Evolutionary conservation across 176 grass and related monocot species (phyloP).

Genomic region (Olyra latifolia): DNA sequence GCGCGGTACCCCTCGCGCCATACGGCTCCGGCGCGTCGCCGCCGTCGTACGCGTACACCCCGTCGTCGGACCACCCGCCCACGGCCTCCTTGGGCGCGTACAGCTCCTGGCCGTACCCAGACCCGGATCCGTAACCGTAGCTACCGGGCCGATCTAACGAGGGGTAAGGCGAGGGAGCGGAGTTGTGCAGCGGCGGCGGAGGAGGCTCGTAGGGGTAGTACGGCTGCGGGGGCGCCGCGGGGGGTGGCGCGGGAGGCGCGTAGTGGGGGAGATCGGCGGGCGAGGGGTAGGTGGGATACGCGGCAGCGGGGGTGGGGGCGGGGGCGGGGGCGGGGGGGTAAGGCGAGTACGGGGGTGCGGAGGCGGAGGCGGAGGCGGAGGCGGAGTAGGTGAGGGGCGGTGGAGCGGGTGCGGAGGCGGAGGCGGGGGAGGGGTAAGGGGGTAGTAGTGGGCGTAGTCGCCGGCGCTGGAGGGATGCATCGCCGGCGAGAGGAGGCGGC

Average conservation of each 20-base stretch:
- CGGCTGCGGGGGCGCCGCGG: conserved; percentile 41
- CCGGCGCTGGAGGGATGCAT: conserved; percentile 55
- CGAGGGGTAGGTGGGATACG: conserved; percentile 54
- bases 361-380: conserved; percentile 58
- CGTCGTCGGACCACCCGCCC: conserved; percentile 51
- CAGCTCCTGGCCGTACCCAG: conserved; percentile 50
- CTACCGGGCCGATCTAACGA: conserved; percentile 45
- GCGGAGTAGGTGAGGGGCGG: conserved; percentile 40
- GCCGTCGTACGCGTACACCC: conserved; percentile 78
- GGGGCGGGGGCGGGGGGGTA: conserved; percentile 49
- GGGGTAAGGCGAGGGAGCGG: conserved; percentile 57
- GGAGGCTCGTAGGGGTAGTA: conserved; percentile 52
- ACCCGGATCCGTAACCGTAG: conserved; percentile 51
- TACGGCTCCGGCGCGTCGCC: conserved; percentile 67
- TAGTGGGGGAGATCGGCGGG: conserved; percentile 40
- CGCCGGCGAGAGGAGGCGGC: conserved; percentile 10
- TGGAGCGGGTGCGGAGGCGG: background rate
- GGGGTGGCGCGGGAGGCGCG: conserved; percentile 1
- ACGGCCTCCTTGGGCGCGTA: conserved; percentile 39
- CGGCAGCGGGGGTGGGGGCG: conserved; percentile 41
- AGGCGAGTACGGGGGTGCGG: conserved; percentile 73
- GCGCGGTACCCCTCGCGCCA: conserved; percentile 66
- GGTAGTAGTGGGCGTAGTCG: conserved; percentile 52
- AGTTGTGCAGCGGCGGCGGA: conserved; percentile 35
- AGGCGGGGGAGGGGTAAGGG: conserved; percentile 42